Evolutionary conservation across 106 monocot genomes (phyloP).

Genomic region (Dendrobium catenatum): DNA sequence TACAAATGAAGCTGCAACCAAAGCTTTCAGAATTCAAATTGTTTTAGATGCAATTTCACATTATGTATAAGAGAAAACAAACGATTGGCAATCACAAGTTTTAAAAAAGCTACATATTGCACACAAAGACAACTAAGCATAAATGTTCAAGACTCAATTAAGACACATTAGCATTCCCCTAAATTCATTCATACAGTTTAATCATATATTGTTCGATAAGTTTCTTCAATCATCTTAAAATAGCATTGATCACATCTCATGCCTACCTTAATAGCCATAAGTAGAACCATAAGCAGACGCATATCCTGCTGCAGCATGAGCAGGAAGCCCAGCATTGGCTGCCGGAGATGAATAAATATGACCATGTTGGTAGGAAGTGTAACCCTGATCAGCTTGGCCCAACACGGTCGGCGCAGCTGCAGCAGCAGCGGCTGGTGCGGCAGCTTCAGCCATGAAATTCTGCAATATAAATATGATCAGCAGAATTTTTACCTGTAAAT

Average conservation of each 20-base stretch:
- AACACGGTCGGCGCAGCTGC: background rate
- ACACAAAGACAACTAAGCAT: background rate
- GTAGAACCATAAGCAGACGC: constrained; percentile 6
- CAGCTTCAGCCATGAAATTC: constrained; percentile 7
- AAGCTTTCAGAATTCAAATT: too few species aligned
- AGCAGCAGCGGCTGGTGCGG: background rate
- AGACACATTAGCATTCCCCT: background rate
- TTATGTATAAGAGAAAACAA: too few species aligned
- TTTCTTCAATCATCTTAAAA: background rate
- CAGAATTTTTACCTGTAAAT: background rate
- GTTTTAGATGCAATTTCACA: too few species aligned
- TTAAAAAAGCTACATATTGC: too few species aligned
- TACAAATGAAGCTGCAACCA: too few species aligned
- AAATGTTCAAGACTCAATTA: background rate
- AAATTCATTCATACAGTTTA: background rate
- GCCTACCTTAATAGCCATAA: background rate
- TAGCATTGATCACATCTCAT: background rate
- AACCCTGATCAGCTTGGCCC: background rate
- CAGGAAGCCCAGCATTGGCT: background rate
- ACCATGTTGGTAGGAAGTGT: background rate
- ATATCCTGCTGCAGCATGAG: background rate
- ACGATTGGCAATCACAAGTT: too few species aligned
- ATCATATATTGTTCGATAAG: background rate
- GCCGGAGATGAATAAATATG: background rate
- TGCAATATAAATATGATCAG: background rate